Base-by-base conservation (phyloP, 495 filamentous ascomycete species). In the Thermothielavioides terrestris region DNA sequence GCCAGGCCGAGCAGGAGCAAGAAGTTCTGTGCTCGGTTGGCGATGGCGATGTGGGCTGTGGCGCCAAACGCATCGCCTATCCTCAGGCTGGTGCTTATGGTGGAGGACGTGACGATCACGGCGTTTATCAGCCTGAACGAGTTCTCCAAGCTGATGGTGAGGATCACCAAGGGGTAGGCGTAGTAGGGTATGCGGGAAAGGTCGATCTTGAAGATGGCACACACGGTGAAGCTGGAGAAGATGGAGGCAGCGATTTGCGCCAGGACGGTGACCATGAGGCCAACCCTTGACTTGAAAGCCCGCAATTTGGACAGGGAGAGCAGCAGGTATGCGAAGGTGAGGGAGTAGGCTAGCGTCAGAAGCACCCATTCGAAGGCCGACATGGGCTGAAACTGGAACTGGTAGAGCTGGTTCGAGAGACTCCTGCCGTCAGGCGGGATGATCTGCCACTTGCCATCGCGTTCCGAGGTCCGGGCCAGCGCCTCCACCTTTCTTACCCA, bases 81-180 rank as follows among this genome's bases (percentile, higher is more conserved):
- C 44, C 84, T 73, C 41, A 64, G 67, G 39, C 74, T 73, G 15
- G 78, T 79, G 38, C 72, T 75, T 52, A 79, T 71, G 53, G 80
- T 75, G 0, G 81, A 74, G 10, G 82, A 80, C 1, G 79, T 83
- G 44, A 77, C 66, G 27, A 85, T 76, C 32, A 87, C 79, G 0
- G 79, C 78, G 54, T 87, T 86, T 55, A 87, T 83, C 42, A 88
- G 71, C 28, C 81, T 73, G 60, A 86, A 78, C 50, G 84, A 84
- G 55, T 87, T 86, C 52, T 86, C 82, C 38, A 86, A 66, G 42
- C 84, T 85, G 61, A 85, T 79, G 27, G 75, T 74, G 32, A 87
- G 70, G 12, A 86, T 73, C n/a, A 86, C 82, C 8, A 84, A 74
- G 0, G 84, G 84, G 63, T 84, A 88, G 23, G 77, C 75, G 35